Evolutionary conservation across 2,329 filamentous ascomycete genomes (phyloP).

Genomic region (Fusarium lateritium): DNA sequence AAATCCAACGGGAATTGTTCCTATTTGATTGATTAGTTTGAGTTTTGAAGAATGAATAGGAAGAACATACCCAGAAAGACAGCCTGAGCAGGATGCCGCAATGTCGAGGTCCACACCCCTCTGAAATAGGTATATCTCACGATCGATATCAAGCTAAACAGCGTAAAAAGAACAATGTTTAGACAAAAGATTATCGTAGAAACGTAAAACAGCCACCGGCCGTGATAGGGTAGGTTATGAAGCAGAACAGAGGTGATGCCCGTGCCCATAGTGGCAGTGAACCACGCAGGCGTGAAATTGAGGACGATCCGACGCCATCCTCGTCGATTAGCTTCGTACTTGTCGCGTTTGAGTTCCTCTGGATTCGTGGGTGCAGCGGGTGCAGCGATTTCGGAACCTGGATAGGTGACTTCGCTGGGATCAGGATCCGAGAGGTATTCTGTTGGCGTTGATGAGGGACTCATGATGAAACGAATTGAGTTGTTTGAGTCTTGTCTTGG

Average conservation of each 20-base stretch:
- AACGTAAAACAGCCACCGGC: constrained; percentile 68
- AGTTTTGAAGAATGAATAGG: not conserved
- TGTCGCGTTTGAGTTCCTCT: not conserved
- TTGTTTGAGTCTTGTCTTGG: not conserved
- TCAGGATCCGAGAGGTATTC: constrained; percentile 12
- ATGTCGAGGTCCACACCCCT: constrained; percentile 72
- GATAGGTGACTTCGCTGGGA: constrained; percentile 22
- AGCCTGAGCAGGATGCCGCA: constrained; percentile 72
- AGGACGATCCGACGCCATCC: constrained; percentile 37
- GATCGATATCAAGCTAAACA: constrained; percentile 65
- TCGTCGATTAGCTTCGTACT: constrained; percentile 1
- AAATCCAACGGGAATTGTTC: constrained; percentile 74
- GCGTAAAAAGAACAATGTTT: constrained; percentile 68
- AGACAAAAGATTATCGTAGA: constrained; percentile 69
- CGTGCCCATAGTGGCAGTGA: constrained; percentile 73
- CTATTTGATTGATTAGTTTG: constrained; percentile 54
- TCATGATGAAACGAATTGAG: constrained; percentile 16
- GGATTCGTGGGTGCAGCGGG: not conserved
- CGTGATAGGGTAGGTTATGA: constrained; percentile 70
- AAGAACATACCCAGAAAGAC: constrained; percentile 40
- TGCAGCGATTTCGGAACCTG: constrained; percentile 10
- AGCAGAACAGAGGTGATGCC: constrained; percentile 73
- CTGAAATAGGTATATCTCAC: constrained; percentile 73
- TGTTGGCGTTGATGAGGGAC: not conserved
- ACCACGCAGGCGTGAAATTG: constrained; percentile 40